Evolutionary conservation across 768 basidiomycete species (phyloP), one percentile per base, ranked within the genome.

Genomic region (Leucocoprinus leucothites): DNA sequence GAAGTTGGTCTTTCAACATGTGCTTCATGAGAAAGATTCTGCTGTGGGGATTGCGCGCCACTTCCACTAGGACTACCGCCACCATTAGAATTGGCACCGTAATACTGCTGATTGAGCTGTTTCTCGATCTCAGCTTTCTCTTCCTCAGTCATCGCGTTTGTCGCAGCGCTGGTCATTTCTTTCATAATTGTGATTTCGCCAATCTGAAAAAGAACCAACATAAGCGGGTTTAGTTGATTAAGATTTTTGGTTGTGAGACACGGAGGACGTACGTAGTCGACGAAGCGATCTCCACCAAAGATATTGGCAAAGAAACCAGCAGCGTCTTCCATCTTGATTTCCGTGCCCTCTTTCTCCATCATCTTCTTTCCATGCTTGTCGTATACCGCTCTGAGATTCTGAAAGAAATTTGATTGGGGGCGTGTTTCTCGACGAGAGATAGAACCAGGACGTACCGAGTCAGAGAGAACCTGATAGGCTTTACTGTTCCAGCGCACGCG

Each of bases 141-240:
- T 64, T 98, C 97, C 5, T 95, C 94, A 0, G 87, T 83, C 84
- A 94, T 89, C 76, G 94, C 89, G 4, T 89, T 89, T 31, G 86
- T 82, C 13, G 94, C 89, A 22, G 90, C 84, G 31, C 83, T 82
- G 21, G 90, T 86, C 87, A 94, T 91, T 61, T 91, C 92, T 66
- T 94, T 98, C 84, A 97, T 93, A 36, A 98, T 78, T 5, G 89
- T 87, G 52, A 99, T 95, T 74, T 98, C 96, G 56, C 96, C 96
- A 58, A 98, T 96, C 95, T 97, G 68, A 11, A 34, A 26, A 19
- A 11, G 44, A 46, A 26, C n/a, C n/a, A n/a, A n/a, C n/a, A n/a
- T n/a, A n/a, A n/a, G n/a, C n/a, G n/a, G n/a, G 25, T 4, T 18
- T 26, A 43, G 18, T 48, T 21, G 48, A 38, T 38, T 24, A 43